phyloP scores from a whole-genome alignment of 495 filamentous ascomycete species.

The Xylaria curta region DNA sequence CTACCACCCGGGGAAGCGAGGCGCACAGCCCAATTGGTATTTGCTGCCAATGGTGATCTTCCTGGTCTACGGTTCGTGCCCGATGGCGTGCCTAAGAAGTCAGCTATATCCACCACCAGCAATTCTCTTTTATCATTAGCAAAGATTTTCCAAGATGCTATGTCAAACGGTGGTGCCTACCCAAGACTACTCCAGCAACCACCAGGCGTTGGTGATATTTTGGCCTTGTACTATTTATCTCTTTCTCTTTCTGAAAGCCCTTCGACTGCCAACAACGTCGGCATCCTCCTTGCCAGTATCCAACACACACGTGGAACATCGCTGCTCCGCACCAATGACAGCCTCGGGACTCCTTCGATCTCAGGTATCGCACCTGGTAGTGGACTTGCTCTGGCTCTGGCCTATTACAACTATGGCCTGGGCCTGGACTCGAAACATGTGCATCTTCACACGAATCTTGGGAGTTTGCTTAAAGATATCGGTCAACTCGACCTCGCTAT shows the following conservation, averaged over 20 bases:
- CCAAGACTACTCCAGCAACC: constrained; percentile 64
- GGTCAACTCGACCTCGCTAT: constrained; percentile 91
- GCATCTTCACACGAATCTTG: constrained; percentile 97
- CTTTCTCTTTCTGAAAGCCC: constrained; percentile 94
- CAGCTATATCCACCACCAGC: constrained; percentile 90
- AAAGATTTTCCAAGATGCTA: constrained; percentile 99
- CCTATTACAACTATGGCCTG: constrained; percentile 94
- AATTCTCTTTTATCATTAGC: constrained; percentile 94
- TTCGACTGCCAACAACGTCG: constrained; percentile 98
- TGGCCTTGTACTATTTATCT: constrained; percentile 95
- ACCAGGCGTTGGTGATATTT: constrained; percentile 86
- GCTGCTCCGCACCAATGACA: constrained; percentile 39
- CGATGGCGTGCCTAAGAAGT: constrained; percentile 74
- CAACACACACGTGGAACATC: constrained; percentile 69
- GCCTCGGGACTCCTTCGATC: constrained; percentile 55
- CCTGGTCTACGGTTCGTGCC: constrained; percentile 82
- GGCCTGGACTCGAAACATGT: constrained; percentile 88
- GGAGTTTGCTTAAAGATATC: constrained; percentile 95
- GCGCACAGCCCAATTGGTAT: constrained; percentile 83
- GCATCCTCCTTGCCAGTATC: constrained; percentile 92
- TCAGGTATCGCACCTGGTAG: constrained; percentile 85
- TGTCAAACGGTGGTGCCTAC: constrained; percentile 74
- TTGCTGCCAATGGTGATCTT: constrained; percentile 76
- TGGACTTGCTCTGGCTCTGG: constrained; percentile 85
- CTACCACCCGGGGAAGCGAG: constrained; percentile 85